Base-by-base conservation (phyloP, 139 green algal genomes). In the Volvox africanus region DNA sequence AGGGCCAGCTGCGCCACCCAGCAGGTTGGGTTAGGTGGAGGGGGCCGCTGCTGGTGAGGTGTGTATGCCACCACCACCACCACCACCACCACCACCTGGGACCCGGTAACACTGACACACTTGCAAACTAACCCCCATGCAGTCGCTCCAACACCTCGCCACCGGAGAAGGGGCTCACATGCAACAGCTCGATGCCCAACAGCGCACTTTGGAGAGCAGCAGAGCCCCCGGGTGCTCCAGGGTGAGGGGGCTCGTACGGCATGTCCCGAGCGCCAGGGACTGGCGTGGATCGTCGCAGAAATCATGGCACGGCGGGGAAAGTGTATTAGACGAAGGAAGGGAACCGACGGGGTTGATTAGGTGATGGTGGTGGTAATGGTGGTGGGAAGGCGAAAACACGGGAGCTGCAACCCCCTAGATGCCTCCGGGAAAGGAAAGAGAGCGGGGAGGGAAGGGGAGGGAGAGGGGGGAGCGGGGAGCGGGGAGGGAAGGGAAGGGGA, bases 121-220 rank as follows among this genome's bases (percentile, higher is more conserved):
- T 14, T 9, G 9, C 44, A 9, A 5, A 55, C 44, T 5, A 55
- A 55, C 44, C 5, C 44, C 5, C 44, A 55, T 9, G 9, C 44
- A 55, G 5, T 14, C 44, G 9, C 44, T n/a, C n/a, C n/a, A n/a
- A 55, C 44, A 55, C 5, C 44, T 55, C 44, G 44, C 44, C 44
- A 9, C 44, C 44, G 9, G 5, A 55, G 44, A 55, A 55, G 44
- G 9, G 9, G 5, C 44, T 30, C 44, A 82, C 85, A 44, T 92
- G 82, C 77, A 94, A 77, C 92, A 94, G 67, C 62, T 86, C n/a
- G 30, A 94, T 84, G 26, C 92, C 92, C 83, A 94, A 69, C 33
- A 83, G 82, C 20, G 88, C 82, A 61, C 65, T 69, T 50, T 87
- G 67, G 36, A 88, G 75, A 5, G 32, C 82, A 44, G 83, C 35